Evolutionary conservation across 2,329 filamentous ascomycete species (phyloP).

Genomic region (Apiospora phragmitis): DNA sequence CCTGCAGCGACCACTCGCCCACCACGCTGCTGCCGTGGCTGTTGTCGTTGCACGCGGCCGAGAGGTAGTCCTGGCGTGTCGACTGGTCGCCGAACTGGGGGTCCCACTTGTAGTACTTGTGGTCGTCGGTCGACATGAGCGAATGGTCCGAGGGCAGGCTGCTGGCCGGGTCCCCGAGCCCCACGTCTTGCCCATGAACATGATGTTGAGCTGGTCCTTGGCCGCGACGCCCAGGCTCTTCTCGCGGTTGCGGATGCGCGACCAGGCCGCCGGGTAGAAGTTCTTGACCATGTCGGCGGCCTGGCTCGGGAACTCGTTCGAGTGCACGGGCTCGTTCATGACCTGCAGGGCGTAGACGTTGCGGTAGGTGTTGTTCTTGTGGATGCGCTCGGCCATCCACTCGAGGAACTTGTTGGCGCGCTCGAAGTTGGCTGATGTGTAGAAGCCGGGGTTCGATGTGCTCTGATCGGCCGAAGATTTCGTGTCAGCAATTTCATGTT

Average conservation of each 20-base stretch:
- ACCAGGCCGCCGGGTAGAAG: slow-evolving; percentile 47
- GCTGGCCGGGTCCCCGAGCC: slow-evolving; percentile 48
- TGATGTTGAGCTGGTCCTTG: slow-evolving; percentile 47
- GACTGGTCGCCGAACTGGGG: slow-evolving; percentile 31
- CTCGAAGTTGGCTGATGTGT: slow-evolving; percentile 48
- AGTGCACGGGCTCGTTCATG: slow-evolving; percentile 49
- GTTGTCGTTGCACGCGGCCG: slow-evolving; percentile 45
- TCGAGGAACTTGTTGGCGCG: slow-evolving; percentile 48
- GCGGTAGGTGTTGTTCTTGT: slow-evolving; percentile 41
- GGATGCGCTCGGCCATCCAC: slow-evolving; percentile 48
- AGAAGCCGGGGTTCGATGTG: slow-evolving; percentile 43
- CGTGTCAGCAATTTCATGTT: not conserved
- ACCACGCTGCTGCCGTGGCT: slow-evolving; percentile 48
- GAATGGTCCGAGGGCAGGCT: slow-evolving; percentile 35
- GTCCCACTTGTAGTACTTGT: slow-evolving; percentile 45
- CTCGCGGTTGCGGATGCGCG: slow-evolving; percentile 46
- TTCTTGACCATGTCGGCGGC: slow-evolving; percentile 36
- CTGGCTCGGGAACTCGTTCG: slow-evolving; percentile 25
- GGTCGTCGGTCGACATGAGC: slow-evolving; percentile 35
- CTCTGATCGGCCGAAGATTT: not conserved
- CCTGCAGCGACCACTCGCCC: slow-evolving; percentile 59
- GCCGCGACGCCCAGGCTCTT: slow-evolving; percentile 35
- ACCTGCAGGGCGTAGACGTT: slow-evolving; percentile 53
- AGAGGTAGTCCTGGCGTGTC: slow-evolving; percentile 42
- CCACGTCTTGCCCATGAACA: slow-evolving; percentile 41